These are phyloP conservation scores for Gastrodia elata DNA, from an alignment of 106 monocot species.

Conservation along the genomic window DNA sequence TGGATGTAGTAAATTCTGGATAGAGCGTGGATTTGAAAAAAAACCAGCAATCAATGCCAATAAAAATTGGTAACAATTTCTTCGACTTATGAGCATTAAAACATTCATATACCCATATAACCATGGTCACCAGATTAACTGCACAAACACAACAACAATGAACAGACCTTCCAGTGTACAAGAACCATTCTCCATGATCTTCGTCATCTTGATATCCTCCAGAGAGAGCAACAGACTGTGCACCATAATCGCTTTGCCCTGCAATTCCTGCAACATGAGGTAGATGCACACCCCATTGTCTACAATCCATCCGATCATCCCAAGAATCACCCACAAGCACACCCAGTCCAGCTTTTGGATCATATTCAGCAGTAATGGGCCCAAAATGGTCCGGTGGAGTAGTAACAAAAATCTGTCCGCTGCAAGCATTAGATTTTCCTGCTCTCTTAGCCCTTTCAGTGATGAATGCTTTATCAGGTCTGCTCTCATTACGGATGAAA, in stretches of 20 bases:
- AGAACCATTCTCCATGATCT: constrained; percentile 62
- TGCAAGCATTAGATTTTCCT: constrained; percentile 56
- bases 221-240: constrained; percentile 55
- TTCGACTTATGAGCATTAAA: neutral
- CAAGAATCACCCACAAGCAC: constrained; percentile 48
- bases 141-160: neutral
- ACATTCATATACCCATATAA: neutral
- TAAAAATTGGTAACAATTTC: neutral
- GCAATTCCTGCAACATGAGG: constrained; percentile 66
- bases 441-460: constrained; percentile 47
- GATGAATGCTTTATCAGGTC: constrained; percentile 45
- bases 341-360: constrained; percentile 36
- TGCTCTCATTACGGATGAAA: constrained; percentile 39
- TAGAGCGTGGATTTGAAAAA: neutral
- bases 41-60: neutral
- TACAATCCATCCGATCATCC: constrained; percentile 53
- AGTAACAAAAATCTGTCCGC: constrained; percentile 53
- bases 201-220: constrained; percentile 65
- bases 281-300: constrained; percentile 59
- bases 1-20: neutral
- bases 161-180: constrained; percentile 51
- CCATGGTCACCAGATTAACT: neutral
- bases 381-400: constrained; percentile 57
- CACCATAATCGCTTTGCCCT: constrained; percentile 40
- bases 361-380: constrained; percentile 44